A percentile compares a stretch with the other conserved stretches of the same genome.
Conservation (phyloP, 768 basidiomycete genomes). For the Naematelia encephala region DNA sequence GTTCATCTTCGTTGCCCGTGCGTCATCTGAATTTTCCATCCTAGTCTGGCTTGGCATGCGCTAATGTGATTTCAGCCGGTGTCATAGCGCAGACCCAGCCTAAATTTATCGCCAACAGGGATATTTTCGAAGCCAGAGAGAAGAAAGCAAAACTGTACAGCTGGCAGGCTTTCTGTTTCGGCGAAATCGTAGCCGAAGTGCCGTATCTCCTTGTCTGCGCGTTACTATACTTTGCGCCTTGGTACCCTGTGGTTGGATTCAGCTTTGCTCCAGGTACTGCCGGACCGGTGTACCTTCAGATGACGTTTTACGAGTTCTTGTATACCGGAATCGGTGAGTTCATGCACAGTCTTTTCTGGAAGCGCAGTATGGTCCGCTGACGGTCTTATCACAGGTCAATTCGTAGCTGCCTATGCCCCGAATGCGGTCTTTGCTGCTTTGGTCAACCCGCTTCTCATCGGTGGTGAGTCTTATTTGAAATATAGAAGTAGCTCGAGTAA, state of each 20-base stretch:
- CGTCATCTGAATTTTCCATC: background rate
- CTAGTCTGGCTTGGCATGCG: constrained; percentile 61
- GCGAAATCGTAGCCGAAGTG: constrained; percentile 41
- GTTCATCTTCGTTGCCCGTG: constrained; percentile 38
- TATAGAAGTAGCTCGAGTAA: too few species aligned
- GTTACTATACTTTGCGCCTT: constrained; percentile 36
- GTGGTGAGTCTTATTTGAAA: constrained; percentile 9
- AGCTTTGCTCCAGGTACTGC: constrained; percentile 35
- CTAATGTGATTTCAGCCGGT: constrained; percentile 52
- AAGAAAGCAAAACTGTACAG: constrained; percentile 42
- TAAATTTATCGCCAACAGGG: constrained; percentile 68
- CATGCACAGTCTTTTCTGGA: constrained; percentile 4
- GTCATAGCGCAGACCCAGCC: constrained; percentile 77
- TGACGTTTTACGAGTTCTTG: constrained; percentile 47
- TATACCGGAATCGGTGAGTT: constrained; percentile 45
- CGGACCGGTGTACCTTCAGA: constrained; percentile 46
- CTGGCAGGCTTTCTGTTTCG: constrained; percentile 42
- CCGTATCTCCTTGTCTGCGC: constrained; percentile 44
- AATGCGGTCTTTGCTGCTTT: constrained; percentile 43
- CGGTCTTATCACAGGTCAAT: constrained; percentile 23
- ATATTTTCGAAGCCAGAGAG: constrained; percentile 43
- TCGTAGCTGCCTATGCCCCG: constrained; percentile 47
- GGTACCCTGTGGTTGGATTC: constrained; percentile 45
- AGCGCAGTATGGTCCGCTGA: too few species aligned
- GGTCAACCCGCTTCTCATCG: constrained; percentile 44